A percentile compares a stretch with the other conserved stretches of the same genome.
Evolutionary conservation across 148 eudicot genomes (phyloP).

Genomic region (Fallopia convolvulus): DNA sequence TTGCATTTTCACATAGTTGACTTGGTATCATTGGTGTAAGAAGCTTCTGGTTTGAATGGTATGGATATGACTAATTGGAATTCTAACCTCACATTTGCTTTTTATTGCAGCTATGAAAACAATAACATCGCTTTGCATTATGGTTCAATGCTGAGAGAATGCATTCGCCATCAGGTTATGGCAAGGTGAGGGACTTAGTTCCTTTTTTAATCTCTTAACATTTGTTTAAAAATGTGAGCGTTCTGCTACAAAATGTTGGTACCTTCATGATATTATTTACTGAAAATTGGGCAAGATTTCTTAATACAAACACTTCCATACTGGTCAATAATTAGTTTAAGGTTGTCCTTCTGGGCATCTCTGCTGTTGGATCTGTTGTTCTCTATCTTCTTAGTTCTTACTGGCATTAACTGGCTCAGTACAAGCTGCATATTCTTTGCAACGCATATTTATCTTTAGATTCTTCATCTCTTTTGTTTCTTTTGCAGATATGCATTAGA

Average conservation of each 20-base stretch:
- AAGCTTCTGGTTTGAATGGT: not conserved
- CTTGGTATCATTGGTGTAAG: not conserved
- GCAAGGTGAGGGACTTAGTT: conserved; percentile 28
- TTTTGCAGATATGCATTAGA: conserved; percentile 46
- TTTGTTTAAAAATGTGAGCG: not conserved
- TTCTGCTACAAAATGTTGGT: not conserved
- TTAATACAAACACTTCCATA: too few species aligned
- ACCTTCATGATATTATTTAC: not conserved
- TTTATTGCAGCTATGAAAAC: conserved; percentile 27
- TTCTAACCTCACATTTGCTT: not conserved
- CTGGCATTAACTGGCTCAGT: not conserved
- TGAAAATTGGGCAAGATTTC: not conserved
- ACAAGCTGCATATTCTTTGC: not conserved
- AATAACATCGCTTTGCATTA: conserved; percentile 33
- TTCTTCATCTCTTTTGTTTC: not conserved
- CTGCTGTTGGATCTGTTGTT: too few species aligned
- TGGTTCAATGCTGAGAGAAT: conserved; percentile 42
- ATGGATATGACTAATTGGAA: not conserved
- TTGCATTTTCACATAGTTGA: not conserved
- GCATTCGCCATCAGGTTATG: conserved; percentile 46
- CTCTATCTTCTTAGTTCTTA: not conserved
- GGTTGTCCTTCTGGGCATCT: too few species aligned
- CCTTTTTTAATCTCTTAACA: not conserved
- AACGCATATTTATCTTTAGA: not conserved
- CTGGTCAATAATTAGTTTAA: too few species aligned